A percentile compares a stretch with the other conserved stretches of the same genome.
phyloP scores from a whole-genome alignment of 108 stramenopile species.

The Licmophora abbreviata region DNA sequence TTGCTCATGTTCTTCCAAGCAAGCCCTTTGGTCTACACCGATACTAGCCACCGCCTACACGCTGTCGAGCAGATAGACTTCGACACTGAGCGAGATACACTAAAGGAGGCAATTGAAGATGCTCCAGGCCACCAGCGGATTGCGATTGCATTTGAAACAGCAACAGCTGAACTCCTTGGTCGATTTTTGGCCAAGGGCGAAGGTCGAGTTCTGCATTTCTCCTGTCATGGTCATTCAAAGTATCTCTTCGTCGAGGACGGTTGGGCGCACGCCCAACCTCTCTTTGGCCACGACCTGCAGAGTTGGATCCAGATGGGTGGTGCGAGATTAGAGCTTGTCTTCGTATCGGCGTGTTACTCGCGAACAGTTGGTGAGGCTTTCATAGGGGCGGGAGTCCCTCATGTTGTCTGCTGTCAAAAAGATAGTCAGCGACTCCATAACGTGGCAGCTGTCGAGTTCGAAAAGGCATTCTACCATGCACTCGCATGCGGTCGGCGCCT shows the following conservation, averaged over 20 bases:
- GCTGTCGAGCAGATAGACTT: not conserved
- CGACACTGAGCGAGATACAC: not conserved
- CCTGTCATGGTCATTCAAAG: not conserved
- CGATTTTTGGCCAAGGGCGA: not conserved
- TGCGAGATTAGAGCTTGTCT: slow-evolving; percentile 25
- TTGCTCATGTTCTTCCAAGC: slow-evolving; percentile 3
- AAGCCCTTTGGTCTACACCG: not conserved
- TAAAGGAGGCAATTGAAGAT: not conserved
- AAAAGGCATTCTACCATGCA: slow-evolving; percentile 71
- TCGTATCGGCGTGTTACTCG: slow-evolving; percentile 89
- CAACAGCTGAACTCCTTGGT: not conserved
- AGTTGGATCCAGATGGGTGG: not conserved
- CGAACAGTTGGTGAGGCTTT: slow-evolving; percentile 80
- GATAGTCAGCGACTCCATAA: slow-evolving; percentile 73
- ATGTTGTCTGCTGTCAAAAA: slow-evolving; percentile 85
- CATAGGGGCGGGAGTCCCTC: slow-evolving; percentile 84
- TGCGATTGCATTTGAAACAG: not conserved
- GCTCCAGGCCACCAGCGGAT: too few relatives aligned
- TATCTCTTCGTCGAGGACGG: not conserved
- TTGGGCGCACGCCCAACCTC: not conserved
- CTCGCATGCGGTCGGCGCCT: slow-evolving; percentile 73
- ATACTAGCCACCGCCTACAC: not conserved
- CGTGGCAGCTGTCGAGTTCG: slow-evolving; percentile 72
- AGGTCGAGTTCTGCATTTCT: not conserved
- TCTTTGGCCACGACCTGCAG: not conserved